Evolutionary conservation across 176 grass and related monocot species (phyloP), one percentile per base, ranked within the genome.

Genomic region (Otatea glauca): DNA sequence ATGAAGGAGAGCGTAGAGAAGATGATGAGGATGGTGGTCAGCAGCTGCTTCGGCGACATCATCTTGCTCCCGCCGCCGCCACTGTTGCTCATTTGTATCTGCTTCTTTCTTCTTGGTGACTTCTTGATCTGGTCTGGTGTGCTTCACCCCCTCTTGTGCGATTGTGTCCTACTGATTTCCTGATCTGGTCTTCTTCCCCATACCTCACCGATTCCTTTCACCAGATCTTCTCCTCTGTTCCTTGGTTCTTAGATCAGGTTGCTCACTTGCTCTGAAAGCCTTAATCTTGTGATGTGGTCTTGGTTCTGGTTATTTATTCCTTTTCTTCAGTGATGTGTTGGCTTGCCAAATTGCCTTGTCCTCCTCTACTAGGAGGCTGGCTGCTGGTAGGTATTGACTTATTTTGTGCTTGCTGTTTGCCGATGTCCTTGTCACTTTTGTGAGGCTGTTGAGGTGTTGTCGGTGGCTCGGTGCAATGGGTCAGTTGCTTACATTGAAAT

Each of bases 1-100:
- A 87, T 82, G 92, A 87, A 70, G 61, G 87, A 78, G 35, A 94
- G 82, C 35, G 68, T 58, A 73, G 42, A 84, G 73, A 88, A 87
- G 81, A 74, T 63, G 83, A 90, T 1, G 73, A 90, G 50, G 79
- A 73, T 3, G 50, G 34, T 72, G 66, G 56, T 90, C 54, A 90
- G 56, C 43, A 87, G 35, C 84, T 78, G 83, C 79, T 84, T 87
- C 10, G 88, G 88, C 47, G 84, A 48, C 88, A 83, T 16, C 84
- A 23, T 72, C 72, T 66, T 78, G 74, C 43, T 64, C 4, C 83
- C 79, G 8, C 41, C 80, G 15, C 44, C 29, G 70, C 16, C 45
- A 4, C 9, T 0, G 53, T 39, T 1, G 24, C 15, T 68, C 13
- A 56, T 4, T 20, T 55, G 66, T 18, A 72, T 84, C 86, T 37